Evolutionary conservation across 2,329 filamentous ascomycete genomes (phyloP).

Genomic region (Colletotrichum orbiculare): DNA sequence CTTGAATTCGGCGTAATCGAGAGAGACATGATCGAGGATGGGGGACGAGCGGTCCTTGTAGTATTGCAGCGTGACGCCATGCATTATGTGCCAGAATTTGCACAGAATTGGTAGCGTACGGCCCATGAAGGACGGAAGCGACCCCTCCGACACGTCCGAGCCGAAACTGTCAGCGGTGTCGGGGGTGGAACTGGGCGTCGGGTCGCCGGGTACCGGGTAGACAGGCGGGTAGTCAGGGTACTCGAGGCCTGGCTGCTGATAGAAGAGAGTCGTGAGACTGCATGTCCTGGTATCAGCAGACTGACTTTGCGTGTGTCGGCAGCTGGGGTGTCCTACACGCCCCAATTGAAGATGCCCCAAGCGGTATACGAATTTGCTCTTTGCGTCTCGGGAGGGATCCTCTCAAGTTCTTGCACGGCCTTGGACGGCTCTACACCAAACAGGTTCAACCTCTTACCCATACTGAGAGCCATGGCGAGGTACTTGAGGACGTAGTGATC

Average conservation of each 20-base stretch:
- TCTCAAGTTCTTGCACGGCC: slow-evolving; percentile 2
- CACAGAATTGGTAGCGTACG: slow-evolving; percentile 46
- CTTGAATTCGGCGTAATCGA: slow-evolving; percentile 49
- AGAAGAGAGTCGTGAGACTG: slow-evolving; percentile 46
- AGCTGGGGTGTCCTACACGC: slow-evolving; percentile 41
- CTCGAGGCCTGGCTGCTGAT: slow-evolving; percentile 45
- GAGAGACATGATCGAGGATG: slow-evolving; percentile 20
- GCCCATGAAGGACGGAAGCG: slow-evolving; percentile 38
- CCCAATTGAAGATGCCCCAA: slow-evolving; percentile 52
- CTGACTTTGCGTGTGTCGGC: not conserved
- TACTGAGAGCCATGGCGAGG: slow-evolving; percentile 42
- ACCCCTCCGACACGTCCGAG: not conserved
- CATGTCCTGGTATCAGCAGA: not conserved
- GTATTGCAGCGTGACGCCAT: slow-evolving; percentile 46
- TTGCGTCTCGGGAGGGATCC: slow-evolving; percentile 35
- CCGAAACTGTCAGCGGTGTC: not conserved
- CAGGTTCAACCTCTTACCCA: slow-evolving; percentile 46
- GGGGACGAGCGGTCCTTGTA: slow-evolving; percentile 36
- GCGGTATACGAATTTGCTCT: slow-evolving; percentile 39
- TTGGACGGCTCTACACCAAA: slow-evolving; percentile 39
- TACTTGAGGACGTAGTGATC: slow-evolving; percentile 48
- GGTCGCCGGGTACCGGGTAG: slow-evolving; percentile 39
- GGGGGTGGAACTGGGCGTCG: not conserved
- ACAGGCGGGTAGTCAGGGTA: slow-evolving; percentile 27
- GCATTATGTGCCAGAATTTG: slow-evolving; percentile 51